Evolutionary conservation across 352 stramenopile species (phyloP), one percentile per base, ranked within the genome.

Genomic region (Paralagenidium karlingii): DNA sequence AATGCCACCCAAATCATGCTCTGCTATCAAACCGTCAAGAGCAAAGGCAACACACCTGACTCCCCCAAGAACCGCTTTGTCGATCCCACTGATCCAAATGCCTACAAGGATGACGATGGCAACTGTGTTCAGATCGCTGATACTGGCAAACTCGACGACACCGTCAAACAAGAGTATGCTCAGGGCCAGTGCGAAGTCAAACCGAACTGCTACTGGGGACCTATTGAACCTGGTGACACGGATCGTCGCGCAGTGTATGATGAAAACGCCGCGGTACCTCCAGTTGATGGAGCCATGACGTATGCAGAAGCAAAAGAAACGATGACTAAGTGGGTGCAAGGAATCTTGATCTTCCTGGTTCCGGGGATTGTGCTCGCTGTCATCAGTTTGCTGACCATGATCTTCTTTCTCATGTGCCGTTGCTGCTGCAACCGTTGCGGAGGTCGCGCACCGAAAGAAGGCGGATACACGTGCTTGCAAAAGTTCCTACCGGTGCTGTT

Each of bases 381-480:
- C 13, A 43, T 85, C 19, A 80, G 63, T 45, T 9, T 85, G 19
- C 45, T 85, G 25, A 82, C 63, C 21, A 76, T 82, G 53, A 40
- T 85, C 6, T 67, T 85, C 36, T 85, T 82, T 43, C 28, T 82
- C 15, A 54, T 81, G n/a, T 82, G 66, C 21, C 71, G 71, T 33
- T 85, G 67, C 55, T 82, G 71, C 53, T 85, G 71, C 67, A 82
- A 82, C 51, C 55, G 57, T 24, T 85, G 71, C 27, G 66, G 71
- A 11, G 66, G 68, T 7, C 68, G 71, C 13, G 60, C 47, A 13
- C 60, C 63, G 8, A 60, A 60, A 15, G 64, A 77, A 38, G 68
- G 71, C 2, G 71, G 68, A 15, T 85, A 85, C 57, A 66, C 56
- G 13, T 82, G 58, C 45, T 63, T 68, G 49, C 50, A 85, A 41